Conservation (phyloP, 495 filamentous ascomycete genomes). For the Parmelia sp. region DNA sequence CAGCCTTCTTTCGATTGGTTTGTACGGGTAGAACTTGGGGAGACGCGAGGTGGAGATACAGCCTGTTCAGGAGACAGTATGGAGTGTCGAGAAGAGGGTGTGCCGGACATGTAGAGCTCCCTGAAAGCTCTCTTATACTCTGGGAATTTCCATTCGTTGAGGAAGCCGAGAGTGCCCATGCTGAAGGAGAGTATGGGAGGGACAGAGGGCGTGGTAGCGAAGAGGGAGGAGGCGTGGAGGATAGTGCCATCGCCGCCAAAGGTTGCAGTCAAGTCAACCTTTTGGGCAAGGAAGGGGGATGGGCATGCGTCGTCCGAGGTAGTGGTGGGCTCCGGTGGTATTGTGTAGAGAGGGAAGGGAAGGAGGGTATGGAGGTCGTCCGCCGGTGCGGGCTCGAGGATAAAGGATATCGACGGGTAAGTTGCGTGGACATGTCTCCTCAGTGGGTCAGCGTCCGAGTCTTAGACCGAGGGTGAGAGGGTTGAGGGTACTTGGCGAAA, state of each 20-base stretch:
- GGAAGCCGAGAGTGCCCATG: constrained; percentile 92
- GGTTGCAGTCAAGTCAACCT: constrained; percentile 80
- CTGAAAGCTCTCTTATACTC: constrained; percentile 87
- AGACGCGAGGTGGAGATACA: constrained; percentile 20
- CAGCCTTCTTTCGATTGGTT: constrained; percentile 46
- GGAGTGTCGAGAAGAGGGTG: constrained; percentile 27
- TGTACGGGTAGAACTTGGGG: constrained; percentile 24
- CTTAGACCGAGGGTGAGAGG: background rate
- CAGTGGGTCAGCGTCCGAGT: constrained; percentile 5
- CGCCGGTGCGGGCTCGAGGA: constrained; percentile 76
- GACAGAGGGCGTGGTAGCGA: constrained; percentile 71
- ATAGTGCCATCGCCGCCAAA: constrained; percentile 96
- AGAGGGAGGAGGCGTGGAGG: constrained; percentile 81
- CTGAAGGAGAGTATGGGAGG: constrained; percentile 93
- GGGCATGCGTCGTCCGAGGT: constrained; percentile 33
- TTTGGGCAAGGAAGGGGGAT: constrained; percentile 44
- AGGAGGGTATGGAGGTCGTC: constrained; percentile 64
- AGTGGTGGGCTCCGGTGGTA: constrained; percentile 30
- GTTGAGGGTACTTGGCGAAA: constrained; percentile 57
- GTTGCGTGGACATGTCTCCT: constrained; percentile 65
- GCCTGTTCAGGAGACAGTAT: constrained; percentile 16
- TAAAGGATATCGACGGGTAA: constrained; percentile 73
- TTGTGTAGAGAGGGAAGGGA: constrained; percentile 69
- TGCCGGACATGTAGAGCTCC: constrained; percentile 89
- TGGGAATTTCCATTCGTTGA: constrained; percentile 92